Evolutionary conservation across 2,329 filamentous ascomycete genomes (phyloP).

Genomic region (Aspergillus flavus): DNA sequence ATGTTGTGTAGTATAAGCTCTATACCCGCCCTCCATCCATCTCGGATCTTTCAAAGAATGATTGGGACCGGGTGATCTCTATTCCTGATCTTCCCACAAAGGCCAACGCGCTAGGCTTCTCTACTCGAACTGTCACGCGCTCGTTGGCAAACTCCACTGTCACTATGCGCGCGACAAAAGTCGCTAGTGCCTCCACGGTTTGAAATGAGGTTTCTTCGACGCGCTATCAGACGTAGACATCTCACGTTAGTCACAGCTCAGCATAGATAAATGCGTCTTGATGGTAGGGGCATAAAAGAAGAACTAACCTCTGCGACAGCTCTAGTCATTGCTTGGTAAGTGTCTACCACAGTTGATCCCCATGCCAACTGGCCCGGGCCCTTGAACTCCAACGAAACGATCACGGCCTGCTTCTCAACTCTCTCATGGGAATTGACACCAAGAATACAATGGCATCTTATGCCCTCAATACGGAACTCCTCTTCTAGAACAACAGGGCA

Average conservation of each 20-base stretch:
- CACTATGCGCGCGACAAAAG: conserved; percentile 49
- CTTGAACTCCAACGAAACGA: conserved; percentile 43
- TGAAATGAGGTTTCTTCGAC: conserved; percentile 53
- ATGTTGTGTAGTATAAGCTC: neutral
- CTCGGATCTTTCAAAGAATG: conserved; percentile 41
- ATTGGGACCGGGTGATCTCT: conserved; percentile 50
- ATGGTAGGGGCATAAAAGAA: neutral
- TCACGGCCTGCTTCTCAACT: conserved; percentile 53
- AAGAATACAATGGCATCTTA: conserved; percentile 51
- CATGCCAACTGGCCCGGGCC: conserved; percentile 36
- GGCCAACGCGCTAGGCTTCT: conserved; percentile 55
- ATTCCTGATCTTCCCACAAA: conserved; percentile 53
- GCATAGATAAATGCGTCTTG: neutral
- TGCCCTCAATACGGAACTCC: conserved; percentile 45
- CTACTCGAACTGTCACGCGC: conserved; percentile 50
- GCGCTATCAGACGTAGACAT: conserved; percentile 28
- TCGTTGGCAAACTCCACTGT: conserved; percentile 50
- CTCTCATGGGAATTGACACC: conserved; percentile 58
- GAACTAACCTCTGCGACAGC: conserved; percentile 41
- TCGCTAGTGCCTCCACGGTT: conserved; percentile 55
- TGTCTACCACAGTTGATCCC: conserved; percentile 37
- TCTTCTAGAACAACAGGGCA: conserved; percentile 36
- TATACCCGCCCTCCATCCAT: conserved; percentile 16
- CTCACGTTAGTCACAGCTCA: conserved; percentile 1
- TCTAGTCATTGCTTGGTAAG: conserved; percentile 44